A percentile compares a stretch with the other conserved stretches of the same genome.
Evolutionary conservation across 306 rosid genomes (phyloP).

Genomic region (Senna siamea): DNA sequence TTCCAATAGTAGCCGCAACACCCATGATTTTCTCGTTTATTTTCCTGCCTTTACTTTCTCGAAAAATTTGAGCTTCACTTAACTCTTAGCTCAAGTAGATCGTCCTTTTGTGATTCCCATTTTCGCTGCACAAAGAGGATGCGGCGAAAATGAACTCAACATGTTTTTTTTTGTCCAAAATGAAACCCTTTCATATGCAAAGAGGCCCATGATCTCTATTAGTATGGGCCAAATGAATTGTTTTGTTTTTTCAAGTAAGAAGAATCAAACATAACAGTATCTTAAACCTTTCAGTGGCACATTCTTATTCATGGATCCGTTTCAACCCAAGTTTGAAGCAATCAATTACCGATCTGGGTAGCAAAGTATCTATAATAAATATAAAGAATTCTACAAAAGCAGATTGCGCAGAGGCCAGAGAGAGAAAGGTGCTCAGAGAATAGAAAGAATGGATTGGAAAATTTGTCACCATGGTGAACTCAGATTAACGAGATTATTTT

Average conservation of each 20-base stretch:
- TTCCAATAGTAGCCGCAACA: conserved; percentile 54
- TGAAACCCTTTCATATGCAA: too few relatives aligned
- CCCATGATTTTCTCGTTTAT: conserved; percentile 49
- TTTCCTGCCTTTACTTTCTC: conserved; percentile 33
- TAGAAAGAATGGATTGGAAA: neutral
- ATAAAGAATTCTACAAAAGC: neutral
- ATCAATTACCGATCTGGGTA: neutral
- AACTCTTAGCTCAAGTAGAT: too few relatives aligned
- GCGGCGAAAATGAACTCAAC: neutral
- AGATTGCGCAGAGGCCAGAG: too few relatives aligned
- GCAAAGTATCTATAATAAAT: neutral
- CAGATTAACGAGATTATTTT: conserved; percentile 6
- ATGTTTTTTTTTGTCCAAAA: too few relatives aligned
- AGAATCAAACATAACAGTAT: too few relatives aligned
- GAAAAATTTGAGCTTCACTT: conserved; percentile 10
- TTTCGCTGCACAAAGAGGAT: too few relatives aligned
- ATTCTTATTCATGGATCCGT: too few relatives aligned
- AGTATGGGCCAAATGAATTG: too few relatives aligned
- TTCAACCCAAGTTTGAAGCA: neutral
- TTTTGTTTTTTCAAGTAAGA: too few relatives aligned
- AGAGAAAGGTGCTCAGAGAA: conserved; percentile 3
- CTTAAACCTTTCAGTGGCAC: neutral
- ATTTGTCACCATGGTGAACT: neutral
- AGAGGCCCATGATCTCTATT: too few relatives aligned
- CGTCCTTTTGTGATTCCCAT: too few relatives aligned